Evolutionary conservation across 2,329 filamentous ascomycete species (phyloP), one percentile per base, ranked within the genome.

Genomic region (Ceratocystiopsis minuta): DNA sequence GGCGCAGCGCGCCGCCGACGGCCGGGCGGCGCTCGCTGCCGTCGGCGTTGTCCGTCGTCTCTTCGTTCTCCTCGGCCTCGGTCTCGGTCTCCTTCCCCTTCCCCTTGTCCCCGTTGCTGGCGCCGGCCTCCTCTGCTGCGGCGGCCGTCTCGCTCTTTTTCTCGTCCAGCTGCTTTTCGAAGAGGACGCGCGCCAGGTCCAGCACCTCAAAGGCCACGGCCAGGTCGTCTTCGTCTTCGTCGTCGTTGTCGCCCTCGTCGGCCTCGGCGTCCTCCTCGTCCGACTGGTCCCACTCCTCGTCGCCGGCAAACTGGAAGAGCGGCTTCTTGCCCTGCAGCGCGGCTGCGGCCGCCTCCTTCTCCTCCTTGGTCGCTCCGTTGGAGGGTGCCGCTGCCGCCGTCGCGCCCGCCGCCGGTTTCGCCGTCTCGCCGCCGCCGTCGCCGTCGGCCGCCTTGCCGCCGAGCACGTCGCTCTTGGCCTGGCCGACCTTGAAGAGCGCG

Each of bases 401-500:
- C 24, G 60, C 63, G 43, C 67, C 65, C 46, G 67, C 60, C 2
- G 61, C 57, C 34, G 60, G 57, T 47, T 64, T 60, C 7, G 20
- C 20, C 20, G 20, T 20, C n/a, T n/a, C 36, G 62, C 57, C 10
- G 58, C 58, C 12, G 58, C 55, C 46, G 69, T 61, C 7, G 67
- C 61, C 60, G 76, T 60, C 54, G 55, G 72, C 58, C 16, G 87
- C 80, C 54, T 80, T 81, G 32, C 81, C 83, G 44, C 90, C 90
- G 33, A 98, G 68, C 18, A 98, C 87, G 55, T 96, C 87, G 56
- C 86, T 95, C 60, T 93, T 94, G 58, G 76, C 79, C 57, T 96
- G 82, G 28, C 87, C 90, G 46, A 96, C 81, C 58, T 87, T 87
- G 68, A 93, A 96, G 16, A 98, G 66, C 43, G 85, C 85, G 56